Base-by-base conservation (phyloP, 2,329 filamentous ascomycete genomes). In the Aspergillus chevalieri region DNA sequence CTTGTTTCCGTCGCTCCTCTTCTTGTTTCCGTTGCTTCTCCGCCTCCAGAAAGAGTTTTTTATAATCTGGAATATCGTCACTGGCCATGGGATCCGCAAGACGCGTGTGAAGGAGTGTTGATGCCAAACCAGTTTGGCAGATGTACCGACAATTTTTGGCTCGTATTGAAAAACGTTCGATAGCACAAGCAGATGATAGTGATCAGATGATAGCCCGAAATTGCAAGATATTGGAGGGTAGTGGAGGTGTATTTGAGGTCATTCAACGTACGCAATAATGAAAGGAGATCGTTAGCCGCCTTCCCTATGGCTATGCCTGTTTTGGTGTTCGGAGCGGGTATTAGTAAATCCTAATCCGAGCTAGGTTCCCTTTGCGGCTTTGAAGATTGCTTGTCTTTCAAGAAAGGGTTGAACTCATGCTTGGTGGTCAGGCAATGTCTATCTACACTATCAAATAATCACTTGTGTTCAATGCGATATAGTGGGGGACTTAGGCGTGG, bases 1-100 rank as follows among this genome's bases (percentile, higher is more conserved):
- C 49, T 15, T 47, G 52, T 26, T 47, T 49, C 26, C 44, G 36
- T 42, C 24, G 7, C 33, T 52, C 46, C 30, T 51, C 46, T 14
- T 46, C 49, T 15, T 47, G 52, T 26, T 47, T 49, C 26, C 44
- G 36, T 42, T 34, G 7, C 33, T 39, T 22, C 22, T 47, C 49
- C 15, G 28, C 46, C 34, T 45, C 28, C 28, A 30, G 28, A 30
- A 30, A 30, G 28, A 30, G 28, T 30, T 30, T 30, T 12, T 30
- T 30, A 30, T 30, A 30, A 30, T 30, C 28, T 30, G 28, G 28
- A 30, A 30, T 30, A 30, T 30, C 28, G 28, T 30, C 14, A 9
- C 30, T 33, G 30, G 30, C 30, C 30, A 33, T 33, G n/a, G n/a
- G 14, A 33, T 33, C 4, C 14, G 9, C 30, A 14, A 33, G 30